Evolutionary conservation across 2,329 filamentous ascomycete species (phyloP).

Genomic region (Scedosporium apiospermum): DNA sequence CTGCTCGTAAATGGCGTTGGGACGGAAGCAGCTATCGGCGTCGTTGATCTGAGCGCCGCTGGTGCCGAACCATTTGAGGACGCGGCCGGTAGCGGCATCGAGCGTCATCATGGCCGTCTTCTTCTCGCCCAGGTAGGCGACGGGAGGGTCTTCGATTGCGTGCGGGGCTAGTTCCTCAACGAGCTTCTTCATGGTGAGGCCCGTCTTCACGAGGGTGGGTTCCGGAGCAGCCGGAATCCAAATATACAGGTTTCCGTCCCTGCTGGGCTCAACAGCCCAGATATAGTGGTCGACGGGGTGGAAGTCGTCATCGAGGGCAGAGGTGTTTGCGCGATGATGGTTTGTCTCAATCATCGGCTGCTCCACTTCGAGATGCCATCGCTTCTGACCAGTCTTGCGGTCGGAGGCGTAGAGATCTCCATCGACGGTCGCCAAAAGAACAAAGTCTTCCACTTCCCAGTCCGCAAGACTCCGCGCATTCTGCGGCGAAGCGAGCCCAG

Average conservation of each 20-base stretch:
- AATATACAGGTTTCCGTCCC: slow-evolving; percentile 78
- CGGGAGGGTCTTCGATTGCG: slow-evolving; percentile 61
- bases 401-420: slow-evolving; percentile 89
- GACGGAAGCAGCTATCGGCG: slow-evolving; percentile 64
- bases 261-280: slow-evolving; percentile 90
- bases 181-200: slow-evolving; percentile 72
- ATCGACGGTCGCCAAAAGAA: slow-evolving; percentile 99
- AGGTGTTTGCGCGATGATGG: slow-evolving; percentile 64
- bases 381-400: slow-evolving; percentile 71
- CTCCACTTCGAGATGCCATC: slow-evolving; percentile 78
- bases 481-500: slow-evolving; percentile 71
- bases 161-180: slow-evolving; percentile 78
- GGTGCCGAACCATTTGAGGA: slow-evolving; percentile 77
- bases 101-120: slow-evolving; percentile 83
- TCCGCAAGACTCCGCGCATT: slow-evolving; percentile 96
- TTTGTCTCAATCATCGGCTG: slow-evolving; percentile 85
- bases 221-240: slow-evolving; percentile 58
- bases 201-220: slow-evolving; percentile 53
- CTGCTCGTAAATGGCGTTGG: slow-evolving; percentile 56
- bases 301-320: slow-evolving; percentile 48
- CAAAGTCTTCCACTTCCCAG: slow-evolving; percentile 99
- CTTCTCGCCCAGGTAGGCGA: slow-evolving; percentile 87
- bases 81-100: slow-evolving; percentile 73
- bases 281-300: slow-evolving; percentile 72
- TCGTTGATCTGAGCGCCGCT: slow-evolving; percentile 58